Evolutionary conservation across 177 flowering plant species (phyloP), one percentile per base, ranked within the genome.

Genomic region (Vitis hybrid): DNA sequence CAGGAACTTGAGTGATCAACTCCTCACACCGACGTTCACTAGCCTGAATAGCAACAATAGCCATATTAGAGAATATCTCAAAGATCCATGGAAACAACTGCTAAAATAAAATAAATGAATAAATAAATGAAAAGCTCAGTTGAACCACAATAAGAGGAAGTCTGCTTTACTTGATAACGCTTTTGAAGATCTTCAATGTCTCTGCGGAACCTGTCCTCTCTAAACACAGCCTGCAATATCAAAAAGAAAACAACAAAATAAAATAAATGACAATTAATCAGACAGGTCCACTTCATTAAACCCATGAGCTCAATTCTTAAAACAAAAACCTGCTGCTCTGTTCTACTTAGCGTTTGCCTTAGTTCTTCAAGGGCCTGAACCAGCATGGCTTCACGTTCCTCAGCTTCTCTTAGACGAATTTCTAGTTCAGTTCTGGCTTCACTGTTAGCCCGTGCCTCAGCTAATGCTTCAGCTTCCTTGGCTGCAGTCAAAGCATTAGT

Each of bases 11-110:
- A n/a, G 91, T 81, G 61, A 94, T 83, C 82, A 96, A 85, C 81
- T 92, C 99, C 81, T 96, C 98, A 78, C 97, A 93, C 13, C 99
- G 87, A 13, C 90, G 91, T 78, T 93, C 99, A 84, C 99, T 96
- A 65, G 87, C 98, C 99, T 96, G 78, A 46, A 79, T 27, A 80
- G 68, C 46, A 58, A 79, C 11, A 51, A 64, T 48, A 48, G 13
- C 30, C 56, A 61, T 27, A 7, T 74, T 65, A 4, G 18, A 70
- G 6, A 49, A 14, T n/a, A 55, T 16, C 24, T 21, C 35, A 46
- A 21, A 56, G 48, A 56, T 2, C 16, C 24, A 15, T 69, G 68
- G 32, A 14, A 30, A 64, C 19, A 54, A 68, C 16, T 54, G 49
- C 49, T 48, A 64, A 60, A 57, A 66, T 61, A 65, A 71, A 54